Evolutionary conservation across 805 yeast species (phyloP).

Genomic region (Ogataea pilisensis): DNA sequence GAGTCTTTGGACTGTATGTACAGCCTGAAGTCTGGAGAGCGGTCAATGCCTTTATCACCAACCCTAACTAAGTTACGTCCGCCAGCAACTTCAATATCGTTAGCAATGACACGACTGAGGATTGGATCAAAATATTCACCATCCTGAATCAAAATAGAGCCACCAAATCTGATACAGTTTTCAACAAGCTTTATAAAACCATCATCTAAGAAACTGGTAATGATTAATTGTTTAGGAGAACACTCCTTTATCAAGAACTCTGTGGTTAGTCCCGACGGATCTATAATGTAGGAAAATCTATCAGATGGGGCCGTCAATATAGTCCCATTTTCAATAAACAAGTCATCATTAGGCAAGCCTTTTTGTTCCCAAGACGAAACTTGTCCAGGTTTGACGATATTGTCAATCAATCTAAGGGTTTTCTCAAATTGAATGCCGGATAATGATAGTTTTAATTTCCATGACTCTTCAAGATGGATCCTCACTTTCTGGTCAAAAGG

Average conservation of each 20-base stretch:
- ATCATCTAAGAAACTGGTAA: constrained; percentile 70
- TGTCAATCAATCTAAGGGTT: constrained; percentile 31
- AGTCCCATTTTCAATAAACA: constrained; percentile 59
- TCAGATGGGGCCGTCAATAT: constrained; percentile 34
- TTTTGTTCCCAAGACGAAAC: constrained; percentile 46
- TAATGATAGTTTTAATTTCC: constrained; percentile 28
- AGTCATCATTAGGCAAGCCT: constrained; percentile 55
- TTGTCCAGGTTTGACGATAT: constrained; percentile 39
- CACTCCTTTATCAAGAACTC: constrained; percentile 35
- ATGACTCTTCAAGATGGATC: constrained; percentile 13
- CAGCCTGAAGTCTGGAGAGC: constrained; percentile 58
- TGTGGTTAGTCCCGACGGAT: constrained; percentile 55
- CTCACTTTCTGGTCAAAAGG: constrained; percentile 35
- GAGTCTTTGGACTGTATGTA: constrained; percentile 61
- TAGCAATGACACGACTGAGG: constrained; percentile 54
- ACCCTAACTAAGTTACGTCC: constrained; percentile 61
- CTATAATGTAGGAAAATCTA: constrained; percentile 59
- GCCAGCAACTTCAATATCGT: constrained; percentile 61
- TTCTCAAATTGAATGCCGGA: constrained; percentile 38
- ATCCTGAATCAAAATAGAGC: constrained; percentile 64
- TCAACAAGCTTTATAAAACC: constrained; percentile 67
- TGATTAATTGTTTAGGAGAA: constrained; percentile 36
- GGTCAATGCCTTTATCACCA: constrained; percentile 63
- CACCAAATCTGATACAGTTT: constrained; percentile 82
- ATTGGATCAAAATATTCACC: constrained; percentile 81